Evolutionary conservation across 345 rosid genomes (phyloP), one percentile per base, ranked within the genome.

Genomic region (Euphorbia peplus): DNA sequence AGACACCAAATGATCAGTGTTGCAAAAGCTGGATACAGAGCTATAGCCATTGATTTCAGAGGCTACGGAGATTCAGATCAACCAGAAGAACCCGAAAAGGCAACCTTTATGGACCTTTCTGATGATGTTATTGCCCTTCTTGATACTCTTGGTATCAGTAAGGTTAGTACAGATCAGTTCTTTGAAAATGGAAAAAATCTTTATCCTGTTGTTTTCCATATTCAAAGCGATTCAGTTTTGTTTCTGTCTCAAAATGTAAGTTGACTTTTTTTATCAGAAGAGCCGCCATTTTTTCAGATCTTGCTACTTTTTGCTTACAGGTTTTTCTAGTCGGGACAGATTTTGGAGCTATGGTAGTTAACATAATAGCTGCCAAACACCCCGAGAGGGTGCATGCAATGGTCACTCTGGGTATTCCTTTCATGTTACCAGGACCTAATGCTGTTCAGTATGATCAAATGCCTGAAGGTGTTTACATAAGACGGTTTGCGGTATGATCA

Each of bases 61-160:
- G 86, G 83, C 8, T 83, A 80, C 61, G 86, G 86, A 37, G 60
- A 79, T 22, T 77, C 81, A 7, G 81, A 84, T 3, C 77, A 68
- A 53, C 80, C 85, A 4, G 53, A 80, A 8, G 81, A 79, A 67
- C 82, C 83, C 4, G 81, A 84, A 76, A 73, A 84, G 35, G 75
- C 68, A 15, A 57, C 47, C 19, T 42, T 64, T 55, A 53, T 67
- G 25, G 83, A 84, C 56, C 72, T 79, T n/a, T 77, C 65, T 48
- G 79, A 79, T 22, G 81, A 77, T 58, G 29, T 75, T 41, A 54
- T 77, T 68, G 76, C 67, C 21, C 82, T 81, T 56, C 79, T 84
- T 8, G 83, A 79, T 42, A 39, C 66, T 14, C 66, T 77, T 26
- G 18, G 61, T 28, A 75, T 77, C 59, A 56, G 14, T 32, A 81